Conservation (phyloP, 495 filamentous ascomycete species). For the Penicillium malachiteum region DNA sequence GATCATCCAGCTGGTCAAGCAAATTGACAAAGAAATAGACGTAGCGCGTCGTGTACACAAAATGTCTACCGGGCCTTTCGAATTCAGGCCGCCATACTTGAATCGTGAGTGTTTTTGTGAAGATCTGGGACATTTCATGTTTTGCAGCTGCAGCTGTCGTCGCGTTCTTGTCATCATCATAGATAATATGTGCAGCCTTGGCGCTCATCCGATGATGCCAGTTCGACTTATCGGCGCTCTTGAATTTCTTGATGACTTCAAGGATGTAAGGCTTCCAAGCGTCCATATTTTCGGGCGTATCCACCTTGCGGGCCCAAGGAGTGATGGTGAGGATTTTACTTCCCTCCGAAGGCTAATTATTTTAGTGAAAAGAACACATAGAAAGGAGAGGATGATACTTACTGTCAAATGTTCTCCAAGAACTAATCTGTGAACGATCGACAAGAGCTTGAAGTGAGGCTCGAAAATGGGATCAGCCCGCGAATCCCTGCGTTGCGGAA, state of each 20-base stretch:
- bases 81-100: conserved; percentile 96
- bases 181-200: conserved; percentile 75
- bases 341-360: conserved; percentile 44
- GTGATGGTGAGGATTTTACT: conserved; percentile 54
- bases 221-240: conserved; percentile 85
- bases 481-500: conserved; percentile 78
- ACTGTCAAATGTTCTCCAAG: conserved; percentile 32
- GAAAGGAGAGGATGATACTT: conserved; percentile 11
- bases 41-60: conserved; percentile 91
- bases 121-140: conserved; percentile 78
- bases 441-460: conserved; percentile 94
- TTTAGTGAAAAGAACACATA: conserved; percentile 8
- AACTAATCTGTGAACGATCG: conserved; percentile 82
- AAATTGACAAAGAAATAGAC: conserved; percentile 75
- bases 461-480: conserved; percentile 84
- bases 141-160: conserved; percentile 62
- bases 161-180: conserved; percentile 51
- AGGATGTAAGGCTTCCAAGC: conserved; percentile 77
- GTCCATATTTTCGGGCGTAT: conserved; percentile 50
- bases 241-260: conserved; percentile 68
- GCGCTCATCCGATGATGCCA: conserved; percentile 96
- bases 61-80: conserved; percentile 87
- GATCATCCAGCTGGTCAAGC: conserved; percentile 73
- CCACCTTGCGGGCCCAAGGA: conserved; percentile 54
- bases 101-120: conserved; percentile 91